phyloP scores from a whole-genome alignment of 163 green algal genomes.

The Scenedesmus sp. region DNA sequence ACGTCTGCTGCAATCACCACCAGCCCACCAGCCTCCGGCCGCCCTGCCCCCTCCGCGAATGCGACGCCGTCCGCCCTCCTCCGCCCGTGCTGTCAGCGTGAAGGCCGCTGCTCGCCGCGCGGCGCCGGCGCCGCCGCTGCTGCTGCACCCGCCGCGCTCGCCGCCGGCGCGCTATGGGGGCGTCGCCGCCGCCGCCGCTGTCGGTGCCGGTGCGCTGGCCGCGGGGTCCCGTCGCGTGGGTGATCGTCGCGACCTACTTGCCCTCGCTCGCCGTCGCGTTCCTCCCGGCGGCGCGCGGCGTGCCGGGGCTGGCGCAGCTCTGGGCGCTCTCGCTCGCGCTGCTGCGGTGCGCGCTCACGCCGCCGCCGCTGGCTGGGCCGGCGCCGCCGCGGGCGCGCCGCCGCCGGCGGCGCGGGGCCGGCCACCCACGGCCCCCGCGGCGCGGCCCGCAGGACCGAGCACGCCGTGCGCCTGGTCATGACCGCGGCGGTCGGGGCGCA shows the following conservation, averaged over 20 bases:
- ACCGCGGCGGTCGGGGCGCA: constrained; percentile 9
- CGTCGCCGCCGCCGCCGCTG: too few relatives aligned
- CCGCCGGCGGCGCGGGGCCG: not conserved
- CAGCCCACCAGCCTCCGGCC: too few relatives aligned
- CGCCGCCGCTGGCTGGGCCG: not conserved
- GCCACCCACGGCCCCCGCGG: not conserved
- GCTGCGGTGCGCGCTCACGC: not conserved
- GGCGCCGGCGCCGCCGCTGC: too few relatives aligned
- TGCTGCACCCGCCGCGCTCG: too few relatives aligned
- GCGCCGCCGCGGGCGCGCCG: not conserved
- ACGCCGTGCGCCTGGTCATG: constrained; percentile 12
- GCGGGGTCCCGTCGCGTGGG: constrained; percentile 19
- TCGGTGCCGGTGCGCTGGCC: too few relatives aligned
- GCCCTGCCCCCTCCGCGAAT: too few relatives aligned
- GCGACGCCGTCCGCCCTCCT: too few relatives aligned
- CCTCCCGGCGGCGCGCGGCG: not conserved
- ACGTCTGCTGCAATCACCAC: too few relatives aligned
- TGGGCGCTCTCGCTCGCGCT: not conserved
- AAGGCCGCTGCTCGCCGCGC: too few relatives aligned
- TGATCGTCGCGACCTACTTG: not conserved
- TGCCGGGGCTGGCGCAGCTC: not conserved
- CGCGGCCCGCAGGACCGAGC: not conserved
- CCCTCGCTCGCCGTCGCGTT: constrained; percentile 7
- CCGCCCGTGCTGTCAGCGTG: too few relatives aligned
- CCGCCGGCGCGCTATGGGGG: too few relatives aligned